These are phyloP conservation scores for Fusarium sp. DNA, from an alignment of 2,329 filamentous ascomycete species.

Conservation along the genomic window DNA sequence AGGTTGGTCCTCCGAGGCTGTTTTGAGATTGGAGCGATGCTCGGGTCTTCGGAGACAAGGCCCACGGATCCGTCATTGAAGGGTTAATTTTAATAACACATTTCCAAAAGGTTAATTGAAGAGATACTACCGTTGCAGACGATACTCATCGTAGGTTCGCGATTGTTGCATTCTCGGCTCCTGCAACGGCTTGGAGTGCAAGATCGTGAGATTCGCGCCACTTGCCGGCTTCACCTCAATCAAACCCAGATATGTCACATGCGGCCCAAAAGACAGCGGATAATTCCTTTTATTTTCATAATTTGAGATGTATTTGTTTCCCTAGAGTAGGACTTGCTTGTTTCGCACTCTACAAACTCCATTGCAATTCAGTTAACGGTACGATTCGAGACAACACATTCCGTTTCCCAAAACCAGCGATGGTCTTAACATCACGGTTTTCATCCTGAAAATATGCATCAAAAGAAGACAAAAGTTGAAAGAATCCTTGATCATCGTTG, in stretches of 20 bases:
- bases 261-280: fast-evolving
- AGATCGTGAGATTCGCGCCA: not conserved
- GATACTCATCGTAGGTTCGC: too few relatives aligned
- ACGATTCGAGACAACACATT: not conserved
- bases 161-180: too few relatives aligned
- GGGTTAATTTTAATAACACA: not conserved
- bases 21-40: not conserved
- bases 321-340: not conserved
- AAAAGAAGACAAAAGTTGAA: too few relatives aligned
- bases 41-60: conserved; percentile 12
- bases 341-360: not conserved
- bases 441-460: too few relatives aligned
- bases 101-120: not conserved
- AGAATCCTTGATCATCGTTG: too few relatives aligned
- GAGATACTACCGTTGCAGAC: fast-evolving
- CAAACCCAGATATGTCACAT: fast-evolving
- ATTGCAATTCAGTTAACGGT: not conserved
- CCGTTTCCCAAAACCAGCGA: not conserved
- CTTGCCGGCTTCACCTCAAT: fast-evolving
- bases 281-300: too few relatives aligned
- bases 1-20: conserved; percentile 17
- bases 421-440: not conserved
- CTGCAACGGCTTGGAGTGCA: not conserved
- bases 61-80: conserved; percentile 13
- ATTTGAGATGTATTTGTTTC: not conserved